A percentile compares a stretch with the other conserved stretches of the same genome.
Evolutionary conservation across 2,329 filamentous ascomycete species (phyloP).

Genomic region (Aspergillus flavus): DNA sequence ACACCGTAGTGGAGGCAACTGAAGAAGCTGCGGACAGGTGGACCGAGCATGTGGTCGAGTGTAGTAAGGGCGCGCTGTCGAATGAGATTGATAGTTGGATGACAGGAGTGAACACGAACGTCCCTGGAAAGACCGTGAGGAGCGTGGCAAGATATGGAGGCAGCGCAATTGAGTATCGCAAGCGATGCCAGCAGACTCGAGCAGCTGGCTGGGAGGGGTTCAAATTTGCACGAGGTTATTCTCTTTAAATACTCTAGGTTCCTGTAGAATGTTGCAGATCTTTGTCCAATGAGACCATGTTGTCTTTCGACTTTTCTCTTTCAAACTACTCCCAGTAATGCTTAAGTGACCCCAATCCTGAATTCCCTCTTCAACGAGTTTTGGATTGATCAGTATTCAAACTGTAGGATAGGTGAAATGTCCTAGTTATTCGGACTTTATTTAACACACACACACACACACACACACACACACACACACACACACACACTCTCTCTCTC

Average conservation of each 20-base stretch:
- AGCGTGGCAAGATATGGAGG: not conserved
- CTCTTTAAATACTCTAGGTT: not conserved
- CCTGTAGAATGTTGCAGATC: not conserved
- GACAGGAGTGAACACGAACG: conserved; percentile 58
- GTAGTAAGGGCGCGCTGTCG: conserved; percentile 47
- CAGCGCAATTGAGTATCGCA: conserved; percentile 1
- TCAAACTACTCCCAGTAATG: not conserved
- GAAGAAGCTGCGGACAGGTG: conserved; percentile 44
- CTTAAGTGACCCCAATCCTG: accelerated
- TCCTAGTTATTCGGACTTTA: not conserved
- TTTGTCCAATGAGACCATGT: not conserved
- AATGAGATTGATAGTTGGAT: conserved; percentile 59
- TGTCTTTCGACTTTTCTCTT: not conserved
- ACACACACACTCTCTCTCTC: no score
- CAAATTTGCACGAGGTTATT: not conserved
- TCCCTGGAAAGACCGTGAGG: not conserved
- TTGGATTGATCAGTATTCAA: not conserved
- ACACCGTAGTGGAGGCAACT: conserved; percentile 46
- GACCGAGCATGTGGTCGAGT: conserved; percentile 54
- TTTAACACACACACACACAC: no score
- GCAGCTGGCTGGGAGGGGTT: not conserved
- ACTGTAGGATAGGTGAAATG: not conserved
- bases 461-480: no score
- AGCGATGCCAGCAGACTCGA: not conserved
- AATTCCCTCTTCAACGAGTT: not conserved